Evolutionary conservation across 768 basidiomycete genomes (phyloP).

Genomic region (Mycena leptocephala): DNA sequence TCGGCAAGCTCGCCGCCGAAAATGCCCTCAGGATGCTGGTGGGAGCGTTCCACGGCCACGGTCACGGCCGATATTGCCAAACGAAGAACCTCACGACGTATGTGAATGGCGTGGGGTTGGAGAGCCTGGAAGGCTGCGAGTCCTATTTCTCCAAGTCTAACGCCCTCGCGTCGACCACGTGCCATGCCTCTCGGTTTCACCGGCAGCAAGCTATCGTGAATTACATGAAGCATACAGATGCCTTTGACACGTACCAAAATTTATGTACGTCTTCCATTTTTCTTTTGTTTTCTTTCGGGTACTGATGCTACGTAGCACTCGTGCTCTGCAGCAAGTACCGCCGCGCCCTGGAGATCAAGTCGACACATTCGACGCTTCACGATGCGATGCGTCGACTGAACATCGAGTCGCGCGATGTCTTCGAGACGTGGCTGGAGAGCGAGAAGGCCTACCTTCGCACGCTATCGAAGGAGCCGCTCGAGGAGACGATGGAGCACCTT

Average conservation of each 20-base stretch:
- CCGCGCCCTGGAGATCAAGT: background rate
- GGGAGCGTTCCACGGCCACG: background rate
- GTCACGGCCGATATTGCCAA: conserved; percentile 13
- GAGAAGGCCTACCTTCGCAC: background rate
- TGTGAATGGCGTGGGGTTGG: background rate
- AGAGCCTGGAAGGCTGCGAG: background rate
- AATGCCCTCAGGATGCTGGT: background rate
- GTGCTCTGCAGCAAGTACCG: background rate
- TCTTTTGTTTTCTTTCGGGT: background rate
- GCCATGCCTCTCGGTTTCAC: background rate
- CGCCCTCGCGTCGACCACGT: background rate
- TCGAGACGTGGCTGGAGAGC: background rate
- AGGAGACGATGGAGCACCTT: background rate
- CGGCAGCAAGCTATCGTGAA: background rate
- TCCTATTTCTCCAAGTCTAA: background rate
- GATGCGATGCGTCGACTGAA: background rate
- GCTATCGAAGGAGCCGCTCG: background rate
- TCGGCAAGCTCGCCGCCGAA: conserved; percentile 5
- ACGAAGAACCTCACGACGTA: background rate
- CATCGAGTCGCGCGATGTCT: background rate
- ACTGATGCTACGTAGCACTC: background rate
- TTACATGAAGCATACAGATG: background rate
- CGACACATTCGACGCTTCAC: background rate
- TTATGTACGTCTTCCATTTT: background rate
- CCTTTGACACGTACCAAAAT: background rate